A percentile compares a stretch with the other conserved stretches of the same genome.
Conservation (phyloP, 1,284 basidiomycete species). For the Pulveroboletus sp. region DNA sequence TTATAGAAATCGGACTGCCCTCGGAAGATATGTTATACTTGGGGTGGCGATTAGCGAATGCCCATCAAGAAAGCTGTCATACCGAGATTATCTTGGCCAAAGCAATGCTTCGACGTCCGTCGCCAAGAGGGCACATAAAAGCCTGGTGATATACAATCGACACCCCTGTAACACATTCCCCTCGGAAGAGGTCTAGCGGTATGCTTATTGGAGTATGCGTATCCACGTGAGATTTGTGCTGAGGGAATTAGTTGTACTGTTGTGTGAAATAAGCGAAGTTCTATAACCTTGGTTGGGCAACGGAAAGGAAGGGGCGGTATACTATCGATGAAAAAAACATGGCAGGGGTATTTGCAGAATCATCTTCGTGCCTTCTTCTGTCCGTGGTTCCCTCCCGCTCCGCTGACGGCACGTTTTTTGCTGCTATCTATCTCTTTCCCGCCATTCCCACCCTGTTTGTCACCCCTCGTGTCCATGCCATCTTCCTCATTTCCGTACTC, state of each 20-base stretch:
- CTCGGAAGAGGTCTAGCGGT: too few relatives aligned
- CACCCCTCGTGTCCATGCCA: background rate
- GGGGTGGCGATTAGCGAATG: background rate
- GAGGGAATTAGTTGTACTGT: too few relatives aligned
- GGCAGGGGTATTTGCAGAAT: background rate
- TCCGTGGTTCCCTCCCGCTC: conserved; percentile 2
- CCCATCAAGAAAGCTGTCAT: background rate
- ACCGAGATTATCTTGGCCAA: background rate
- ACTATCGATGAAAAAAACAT: background rate
- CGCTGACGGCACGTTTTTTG: conserved; percentile 21
- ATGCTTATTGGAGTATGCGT: too few relatives aligned
- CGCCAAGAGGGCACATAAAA: background rate
- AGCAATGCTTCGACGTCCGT: background rate
- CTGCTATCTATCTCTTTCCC: background rate
- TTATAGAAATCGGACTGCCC: conserved; percentile 8
- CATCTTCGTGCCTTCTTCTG: conserved; percentile 27
- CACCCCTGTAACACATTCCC: too few relatives aligned
- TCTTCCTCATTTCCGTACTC: background rate
- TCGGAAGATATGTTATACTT: background rate
- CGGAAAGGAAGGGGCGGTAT: background rate
- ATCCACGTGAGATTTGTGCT: too few relatives aligned
- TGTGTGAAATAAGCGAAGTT: background rate
- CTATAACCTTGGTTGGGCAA: background rate
- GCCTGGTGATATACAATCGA: background rate
- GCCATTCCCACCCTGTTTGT: background rate